Base-by-base conservation (phyloP, 164 flowering plant genomes). In the Magnolia kwangsiensis region DNA sequence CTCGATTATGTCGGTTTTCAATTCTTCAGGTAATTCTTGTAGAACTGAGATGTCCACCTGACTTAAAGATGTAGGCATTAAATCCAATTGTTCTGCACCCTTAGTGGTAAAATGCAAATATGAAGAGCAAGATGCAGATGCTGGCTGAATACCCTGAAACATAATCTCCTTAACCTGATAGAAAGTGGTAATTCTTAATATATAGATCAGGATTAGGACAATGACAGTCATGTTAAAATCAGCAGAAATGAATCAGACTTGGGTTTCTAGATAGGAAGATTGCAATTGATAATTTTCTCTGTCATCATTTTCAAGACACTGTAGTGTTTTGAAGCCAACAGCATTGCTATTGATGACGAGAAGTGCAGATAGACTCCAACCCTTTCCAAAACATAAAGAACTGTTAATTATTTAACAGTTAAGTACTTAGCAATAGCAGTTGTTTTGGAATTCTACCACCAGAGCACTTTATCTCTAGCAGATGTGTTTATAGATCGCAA, bases 41-140 rank as follows among this genome's bases (percentile, higher is more conserved):
- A 92, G 77, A 75, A 96, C 89, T 19, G 88, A 86, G 37, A 63
- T 29, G 85, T 93, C 97, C 19, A 93, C 85, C 87, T 95, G 97
- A 84, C 95, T 93, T 78, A 91, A 80, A 78, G 98, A 92, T 61
- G 87, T 80, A 78, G 98, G 97, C 94, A 93, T 85, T 27, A 92
- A 63, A 81, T 86, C 88, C 81, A 67, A 67, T 9, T 67, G 77
- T 51, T 67, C 73, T 51, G 73, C 80, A 75, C 73, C 69, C 1
- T 51, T 18, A 74, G 74, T 8, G n/a, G 75, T 68, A 63, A 50
- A 11, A 37, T 51, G 79, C 69, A 71, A 45, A 68, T 73, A 76
- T 29, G 75, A 71, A 37, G 73, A 59, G 63, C 74, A 55, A 72
- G 83, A 77, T 81, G 49, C 23, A 72, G 83, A 51, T 19, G 68